phyloP scores from a whole-genome alignment of 352 stramenopile genomes.

The Phytophthora macrochlamydospora region DNA sequence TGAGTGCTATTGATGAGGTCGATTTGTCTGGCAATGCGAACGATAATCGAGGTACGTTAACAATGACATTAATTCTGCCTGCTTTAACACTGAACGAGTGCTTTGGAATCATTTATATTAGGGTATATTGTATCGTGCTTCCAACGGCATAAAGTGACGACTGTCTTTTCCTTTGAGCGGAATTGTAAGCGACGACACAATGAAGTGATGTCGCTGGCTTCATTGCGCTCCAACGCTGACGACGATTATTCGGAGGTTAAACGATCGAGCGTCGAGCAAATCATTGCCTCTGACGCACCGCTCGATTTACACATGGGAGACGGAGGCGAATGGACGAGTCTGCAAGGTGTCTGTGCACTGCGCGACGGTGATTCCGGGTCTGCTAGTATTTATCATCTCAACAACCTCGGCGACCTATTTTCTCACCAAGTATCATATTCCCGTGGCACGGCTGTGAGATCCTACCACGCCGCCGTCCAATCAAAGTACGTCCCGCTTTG shows the following conservation, averaged over 20 bases:
- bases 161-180: constrained; percentile 54
- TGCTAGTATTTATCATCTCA: constrained; percentile 70
- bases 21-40: constrained; percentile 35
- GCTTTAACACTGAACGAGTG: no score
- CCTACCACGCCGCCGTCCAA: constrained; percentile 57
- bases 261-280: constrained; percentile 39
- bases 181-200: constrained; percentile 26
- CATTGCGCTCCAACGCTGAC: constrained; percentile 39
- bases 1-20: constrained; percentile 54
- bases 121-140: constrained; percentile 54
- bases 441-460: constrained; percentile 28
- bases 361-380: constrained; percentile 23
- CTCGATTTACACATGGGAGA: constrained; percentile 68
- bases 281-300: constrained; percentile 58
- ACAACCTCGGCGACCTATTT: constrained; percentile 65
- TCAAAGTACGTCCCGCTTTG: constrained; percentile 45
- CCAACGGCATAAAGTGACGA: constrained; percentile 41
- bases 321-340: constrained; percentile 59
- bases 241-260: constrained; percentile 38
- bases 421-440: constrained; percentile 57
- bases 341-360: constrained; percentile 58
- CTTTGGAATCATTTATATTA: constrained; percentile 2
- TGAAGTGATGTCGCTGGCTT: constrained; percentile 40
- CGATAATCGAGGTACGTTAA: constrained; percentile 36
- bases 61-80: no score